phyloP scores from a whole-genome alignment of 2,329 filamentous ascomycete genomes.

The Monosporascus sp. region DNA sequence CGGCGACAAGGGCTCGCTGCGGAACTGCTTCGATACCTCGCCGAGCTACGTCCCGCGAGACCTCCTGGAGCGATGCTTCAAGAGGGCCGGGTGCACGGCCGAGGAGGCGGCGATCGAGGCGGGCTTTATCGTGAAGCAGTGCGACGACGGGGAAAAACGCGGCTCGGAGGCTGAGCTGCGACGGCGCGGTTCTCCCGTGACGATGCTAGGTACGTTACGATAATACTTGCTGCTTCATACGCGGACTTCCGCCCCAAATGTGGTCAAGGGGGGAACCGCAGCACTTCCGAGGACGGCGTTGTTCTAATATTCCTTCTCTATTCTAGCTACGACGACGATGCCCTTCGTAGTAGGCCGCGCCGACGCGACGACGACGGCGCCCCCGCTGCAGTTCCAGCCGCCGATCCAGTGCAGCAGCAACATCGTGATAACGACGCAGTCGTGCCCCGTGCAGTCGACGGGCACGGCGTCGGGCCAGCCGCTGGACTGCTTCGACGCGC shows the following conservation, averaged over 20 bases:
- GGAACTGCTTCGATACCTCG: constrained; percentile 36
- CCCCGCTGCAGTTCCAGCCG: constrained; percentile 4
- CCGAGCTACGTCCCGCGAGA: constrained; percentile 21
- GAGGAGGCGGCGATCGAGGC: constrained; percentile 31
- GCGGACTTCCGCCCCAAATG: not conserved
- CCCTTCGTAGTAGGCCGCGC: constrained; percentile 5
- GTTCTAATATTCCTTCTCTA: too few species aligned
- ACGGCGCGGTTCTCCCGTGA: constrained; percentile 13
- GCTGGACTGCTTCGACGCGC: constrained; percentile 35
- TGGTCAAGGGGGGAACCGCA: not conserved
- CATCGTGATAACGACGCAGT: constrained; percentile 27
- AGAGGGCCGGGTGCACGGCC: constrained; percentile 30
- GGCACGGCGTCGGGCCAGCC: constrained; percentile 28
- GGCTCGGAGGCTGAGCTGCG: constrained; percentile 15
- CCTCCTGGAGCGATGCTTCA: constrained; percentile 35
- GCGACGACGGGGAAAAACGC: constrained; percentile 15
- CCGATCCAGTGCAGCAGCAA: constrained; percentile 24
- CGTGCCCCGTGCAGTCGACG: constrained; percentile 36
- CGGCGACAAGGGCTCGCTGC: constrained; percentile 37
- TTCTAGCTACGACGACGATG: not conserved
- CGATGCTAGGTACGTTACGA: constrained; percentile 15
- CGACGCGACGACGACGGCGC: constrained; percentile 4
- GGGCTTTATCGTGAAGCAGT: constrained; percentile 27
- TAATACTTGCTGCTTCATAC: not conserved
- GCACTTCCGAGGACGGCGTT: constrained; percentile 7